Evolutionary conservation across 2,329 filamentous ascomycete species (phyloP).

Genomic region (Escovopsis sp.): DNA sequence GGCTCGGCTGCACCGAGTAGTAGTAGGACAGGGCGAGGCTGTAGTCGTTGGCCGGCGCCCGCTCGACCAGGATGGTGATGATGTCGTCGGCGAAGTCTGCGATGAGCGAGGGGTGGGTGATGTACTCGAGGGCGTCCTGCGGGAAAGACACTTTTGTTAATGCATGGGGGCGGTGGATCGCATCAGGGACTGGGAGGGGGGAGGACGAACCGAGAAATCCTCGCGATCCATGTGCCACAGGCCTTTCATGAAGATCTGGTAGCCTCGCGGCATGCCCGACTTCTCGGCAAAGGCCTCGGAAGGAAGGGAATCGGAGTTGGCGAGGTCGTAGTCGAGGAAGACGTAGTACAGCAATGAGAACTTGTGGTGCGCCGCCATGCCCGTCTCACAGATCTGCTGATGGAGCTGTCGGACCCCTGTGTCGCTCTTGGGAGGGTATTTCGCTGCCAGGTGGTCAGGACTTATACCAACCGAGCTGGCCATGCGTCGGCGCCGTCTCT

Average conservation of each 20-base stretch:
- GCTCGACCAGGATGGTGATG: conserved; percentile 50
- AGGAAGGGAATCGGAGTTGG: conserved; percentile 33
- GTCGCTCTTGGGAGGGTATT: conserved; percentile 63
- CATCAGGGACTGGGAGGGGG: not conserved
- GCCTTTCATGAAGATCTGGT: conserved; percentile 68
- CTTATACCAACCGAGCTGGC: not conserved
- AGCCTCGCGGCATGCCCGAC: conserved; percentile 58
- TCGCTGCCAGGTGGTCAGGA: conserved; percentile 23
- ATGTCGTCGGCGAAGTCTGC: conserved; percentile 78
- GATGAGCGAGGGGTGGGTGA: conserved; percentile 65
- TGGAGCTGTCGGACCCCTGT: conserved; percentile 54
- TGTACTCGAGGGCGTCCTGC: conserved; percentile 54
- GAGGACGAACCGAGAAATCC: conserved; percentile 42
- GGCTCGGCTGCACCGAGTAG: conserved; percentile 56
- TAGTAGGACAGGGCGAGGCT: conserved; percentile 64
- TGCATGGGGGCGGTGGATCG: not conserved
- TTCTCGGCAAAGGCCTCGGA: conserved; percentile 43
- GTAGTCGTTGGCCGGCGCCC: conserved; percentile 44
- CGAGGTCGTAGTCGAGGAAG: conserved; percentile 55
- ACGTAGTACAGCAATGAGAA: conserved; percentile 75
- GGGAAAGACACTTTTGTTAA: not conserved
- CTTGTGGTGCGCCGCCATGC: conserved; percentile 59
- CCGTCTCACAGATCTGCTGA: conserved; percentile 49
- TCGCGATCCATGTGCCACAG: conserved; percentile 66
- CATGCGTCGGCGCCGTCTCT: not conserved